Evolutionary conservation across 495 filamentous ascomycete species (phyloP).

Genomic region (Neurospora sp.): DNA sequence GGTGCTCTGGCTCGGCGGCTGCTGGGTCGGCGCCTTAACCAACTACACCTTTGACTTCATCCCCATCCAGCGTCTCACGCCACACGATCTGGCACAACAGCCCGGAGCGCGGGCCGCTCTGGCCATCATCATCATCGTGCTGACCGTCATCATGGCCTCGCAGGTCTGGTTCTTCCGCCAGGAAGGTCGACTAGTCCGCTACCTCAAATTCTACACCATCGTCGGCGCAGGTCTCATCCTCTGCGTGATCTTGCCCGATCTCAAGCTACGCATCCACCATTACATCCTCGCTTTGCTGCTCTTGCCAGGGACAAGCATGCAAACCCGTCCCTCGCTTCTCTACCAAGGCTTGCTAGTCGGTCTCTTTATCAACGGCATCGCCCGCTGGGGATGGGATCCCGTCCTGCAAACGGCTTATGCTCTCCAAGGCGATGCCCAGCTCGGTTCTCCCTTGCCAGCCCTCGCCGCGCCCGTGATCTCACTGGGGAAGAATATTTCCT

Average conservation of each 20-base stretch:
- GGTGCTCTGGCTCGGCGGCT: slow-evolving; percentile 60
- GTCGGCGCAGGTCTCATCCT: slow-evolving; percentile 49
- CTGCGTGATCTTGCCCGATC: slow-evolving; percentile 61
- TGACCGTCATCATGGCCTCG: slow-evolving; percentile 49
- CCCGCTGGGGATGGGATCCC: slow-evolving; percentile 85
- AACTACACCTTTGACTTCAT: slow-evolving; percentile 83
- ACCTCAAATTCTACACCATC: slow-evolving; percentile 60
- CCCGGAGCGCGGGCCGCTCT: slow-evolving; percentile 68
- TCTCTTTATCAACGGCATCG: slow-evolving; percentile 85
- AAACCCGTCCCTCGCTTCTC: slow-evolving; percentile 64
- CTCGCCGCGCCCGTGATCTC: slow-evolving; percentile 41
- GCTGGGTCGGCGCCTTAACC: slow-evolving; percentile 70
- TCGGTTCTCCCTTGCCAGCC: slow-evolving; percentile 58
- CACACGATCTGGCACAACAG: slow-evolving; percentile 64
- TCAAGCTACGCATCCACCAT: slow-evolving; percentile 87
- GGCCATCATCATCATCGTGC: slow-evolving; percentile 51
- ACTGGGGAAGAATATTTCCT: slow-evolving; percentile 20
- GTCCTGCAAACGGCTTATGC: slow-evolving; percentile 75
- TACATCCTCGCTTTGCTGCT: slow-evolving; percentile 80
- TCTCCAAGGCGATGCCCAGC: slow-evolving; percentile 59
- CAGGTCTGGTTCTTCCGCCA: slow-evolving; percentile 69
- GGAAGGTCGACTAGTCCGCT: slow-evolving; percentile 57
- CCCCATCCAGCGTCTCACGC: slow-evolving; percentile 68
- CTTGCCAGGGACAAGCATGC: slow-evolving; percentile 75
- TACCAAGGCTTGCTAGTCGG: slow-evolving; percentile 83